Base-by-base conservation (phyloP, 2,329 filamentous ascomycete genomes). In the Hypoxylon rubiginosum region DNA sequence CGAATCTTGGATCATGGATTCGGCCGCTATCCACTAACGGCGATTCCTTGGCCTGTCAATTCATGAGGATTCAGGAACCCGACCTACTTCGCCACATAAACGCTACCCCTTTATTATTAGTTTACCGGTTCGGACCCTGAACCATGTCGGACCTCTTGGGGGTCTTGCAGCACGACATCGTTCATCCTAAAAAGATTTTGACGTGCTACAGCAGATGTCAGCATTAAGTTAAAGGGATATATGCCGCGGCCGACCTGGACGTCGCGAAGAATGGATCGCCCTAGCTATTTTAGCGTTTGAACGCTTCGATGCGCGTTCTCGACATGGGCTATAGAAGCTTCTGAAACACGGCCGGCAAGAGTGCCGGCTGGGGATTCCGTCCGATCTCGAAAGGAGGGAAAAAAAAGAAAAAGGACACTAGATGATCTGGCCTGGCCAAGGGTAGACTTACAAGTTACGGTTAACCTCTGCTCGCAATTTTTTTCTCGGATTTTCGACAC, bases 291-390 rank as follows among this genome's bases (percentile, higher is more conserved):
- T 68, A 70, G 64, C 67, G 65, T 66, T 70, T 61, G 65, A 64
- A 53, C 62, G 45, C 67, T 68, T 67, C 64, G 58, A 67, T 69
- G 62, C 67, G 52, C 55, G 49, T 71, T 71, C 63, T 66, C 48
- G 57, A 66, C 67, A 71, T 68, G 69, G 69, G 69, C 59, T 32
- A 46, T 71, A 64, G 71, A 71, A 68, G 64, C 64, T 66, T 69
- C 64, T 64, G 63, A 73, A 68, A 67, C 70, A 55, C 62, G 61
- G 58, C 69, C 65, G 58, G 62, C 24, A 62, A 15, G 62, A 64
- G 64, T 64, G 62, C 71, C 68, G 64, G 62, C 62, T 71, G 59
- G 67, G 62, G 61, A 51, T 63, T 61, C 63, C 61, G 58, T 65
- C 64, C 68, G 70, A 71, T 71, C 62, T 67, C 51, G 50, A 56